Evolutionary conservation across 495 filamentous ascomycete genomes (phyloP).

Genomic region (Penicillium canescens): DNA sequence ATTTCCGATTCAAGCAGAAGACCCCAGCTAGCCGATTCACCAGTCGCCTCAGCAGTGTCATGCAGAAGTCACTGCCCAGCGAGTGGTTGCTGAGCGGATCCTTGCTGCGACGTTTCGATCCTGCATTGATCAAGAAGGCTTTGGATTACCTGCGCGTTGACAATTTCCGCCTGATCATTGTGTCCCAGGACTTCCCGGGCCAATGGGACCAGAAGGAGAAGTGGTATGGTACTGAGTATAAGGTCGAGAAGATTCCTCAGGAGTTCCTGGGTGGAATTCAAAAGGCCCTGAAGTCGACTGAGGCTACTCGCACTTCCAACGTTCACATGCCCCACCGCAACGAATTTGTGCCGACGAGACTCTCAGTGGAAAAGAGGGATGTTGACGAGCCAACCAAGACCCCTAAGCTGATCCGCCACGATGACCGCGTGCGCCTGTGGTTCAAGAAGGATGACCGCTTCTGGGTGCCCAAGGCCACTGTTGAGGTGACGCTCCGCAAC

Average conservation of each 20-base stretch:
- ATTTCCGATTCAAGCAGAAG: conserved; percentile 95
- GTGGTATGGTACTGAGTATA: conserved; percentile 98
- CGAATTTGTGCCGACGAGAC: conserved; percentile 91
- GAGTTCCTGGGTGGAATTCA: conserved; percentile 71
- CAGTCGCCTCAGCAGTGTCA: conserved; percentile 73
- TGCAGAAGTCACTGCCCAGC: conserved; percentile 87
- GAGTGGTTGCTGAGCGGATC: conserved; percentile 83
- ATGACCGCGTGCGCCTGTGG: conserved; percentile 83
- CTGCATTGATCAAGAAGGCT: conserved; percentile 71
- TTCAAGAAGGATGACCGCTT: conserved; percentile 99
- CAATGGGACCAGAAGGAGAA: conserved; percentile 88
- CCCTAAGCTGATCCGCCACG: conserved; percentile 86
- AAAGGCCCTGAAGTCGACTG: conserved; percentile 57
- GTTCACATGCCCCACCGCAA: conserved; percentile 91
- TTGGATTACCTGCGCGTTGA: conserved; percentile 77
- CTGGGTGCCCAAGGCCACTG: conserved; percentile 94
- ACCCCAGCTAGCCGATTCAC: conserved; percentile 84
- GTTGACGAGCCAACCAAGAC: conserved; percentile 68
- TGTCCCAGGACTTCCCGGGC: conserved; percentile 79
- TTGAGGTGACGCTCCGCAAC: conserved; percentile 78
- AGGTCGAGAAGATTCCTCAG: conserved; percentile 74
- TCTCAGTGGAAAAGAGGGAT: conserved; percentile 94
- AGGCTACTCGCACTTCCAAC: conserved; percentile 60
- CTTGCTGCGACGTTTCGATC: conserved; percentile 75
- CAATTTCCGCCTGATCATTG: conserved; percentile 82